A percentile compares a stretch with the other conserved stretches of the same genome.
Evolutionary conservation across 129 eudicot genomes (phyloP).

Genomic region (Escallonia rubra): DNA sequence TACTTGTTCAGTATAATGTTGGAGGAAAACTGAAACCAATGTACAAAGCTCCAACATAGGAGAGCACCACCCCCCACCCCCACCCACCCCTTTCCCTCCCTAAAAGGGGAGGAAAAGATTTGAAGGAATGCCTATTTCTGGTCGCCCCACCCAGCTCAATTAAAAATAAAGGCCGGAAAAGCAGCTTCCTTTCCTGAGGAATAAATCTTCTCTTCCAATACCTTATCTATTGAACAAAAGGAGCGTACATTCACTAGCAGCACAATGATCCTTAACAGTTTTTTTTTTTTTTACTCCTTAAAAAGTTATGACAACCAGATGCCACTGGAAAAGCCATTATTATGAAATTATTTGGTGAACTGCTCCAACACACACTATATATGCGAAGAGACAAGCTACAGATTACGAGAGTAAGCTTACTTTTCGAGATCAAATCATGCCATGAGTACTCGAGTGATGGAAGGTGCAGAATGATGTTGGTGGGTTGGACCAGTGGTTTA

Average conservation of each 20-base stretch:
- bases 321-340: neutral
- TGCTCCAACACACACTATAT: neutral
- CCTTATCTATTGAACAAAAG: neutral
- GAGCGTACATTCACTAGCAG: no score
- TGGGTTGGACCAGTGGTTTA: slow-evolving; percentile 77
- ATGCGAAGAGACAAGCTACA: slow-evolving; percentile 1
- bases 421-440: slow-evolving; percentile 79
- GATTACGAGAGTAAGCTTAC: slow-evolving; percentile 31
- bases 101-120: no score
- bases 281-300: neutral
- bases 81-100: no score
- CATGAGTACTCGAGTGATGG: slow-evolving; percentile 68
- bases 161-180: neutral
- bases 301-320: neutral
- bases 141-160: no score
- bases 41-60: no score
- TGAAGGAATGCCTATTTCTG: no score
- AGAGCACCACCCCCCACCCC: no score
- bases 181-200: neutral
- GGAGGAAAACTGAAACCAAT: no score
- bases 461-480: slow-evolving; percentile 51
- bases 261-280: no score
- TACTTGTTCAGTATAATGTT: no score
- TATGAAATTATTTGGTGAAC: neutral
- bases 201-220: neutral